phyloP scores from a whole-genome alignment of 2,329 filamentous ascomycete species.

The Aureobasidium pullulans region DNA sequence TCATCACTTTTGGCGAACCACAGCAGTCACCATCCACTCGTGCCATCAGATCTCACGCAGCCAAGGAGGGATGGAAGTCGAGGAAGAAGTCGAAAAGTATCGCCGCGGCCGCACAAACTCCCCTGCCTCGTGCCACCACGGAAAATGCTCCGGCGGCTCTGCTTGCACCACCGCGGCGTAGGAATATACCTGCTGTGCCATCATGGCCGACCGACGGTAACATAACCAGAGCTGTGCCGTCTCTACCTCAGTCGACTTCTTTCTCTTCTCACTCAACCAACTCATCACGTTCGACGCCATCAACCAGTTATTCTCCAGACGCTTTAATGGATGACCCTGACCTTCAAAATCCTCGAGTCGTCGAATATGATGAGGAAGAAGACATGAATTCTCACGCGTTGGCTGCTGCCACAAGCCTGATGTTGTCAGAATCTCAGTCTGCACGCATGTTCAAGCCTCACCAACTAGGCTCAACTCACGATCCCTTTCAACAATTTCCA shows the following conservation, averaged over 20 bases:
- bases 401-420: background rate
- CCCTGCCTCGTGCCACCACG: background rate
- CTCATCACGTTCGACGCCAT: background rate
- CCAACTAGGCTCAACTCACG: background rate
- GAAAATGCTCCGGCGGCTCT: background rate
- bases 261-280: background rate
- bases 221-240: background rate
- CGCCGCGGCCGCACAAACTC: background rate
- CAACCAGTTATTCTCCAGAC: background rate
- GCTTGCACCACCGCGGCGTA: background rate
- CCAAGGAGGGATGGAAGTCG: slow-evolving; percentile 4
- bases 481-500: background rate
- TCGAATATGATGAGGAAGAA: background rate
- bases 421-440: background rate
- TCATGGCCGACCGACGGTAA: background rate
- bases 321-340: background rate
- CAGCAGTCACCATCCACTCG: background rate
- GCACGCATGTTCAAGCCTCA: background rate
- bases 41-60: slow-evolving; percentile 2
- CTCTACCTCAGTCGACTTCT: background rate
- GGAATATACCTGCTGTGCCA: background rate
- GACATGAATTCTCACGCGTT: background rate
- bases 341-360: background rate
- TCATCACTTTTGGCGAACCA: slow-evolving; percentile 5
- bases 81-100: background rate